Base-by-base conservation (phyloP, 345 rosid genomes). In the Boechera stricta region DNA sequence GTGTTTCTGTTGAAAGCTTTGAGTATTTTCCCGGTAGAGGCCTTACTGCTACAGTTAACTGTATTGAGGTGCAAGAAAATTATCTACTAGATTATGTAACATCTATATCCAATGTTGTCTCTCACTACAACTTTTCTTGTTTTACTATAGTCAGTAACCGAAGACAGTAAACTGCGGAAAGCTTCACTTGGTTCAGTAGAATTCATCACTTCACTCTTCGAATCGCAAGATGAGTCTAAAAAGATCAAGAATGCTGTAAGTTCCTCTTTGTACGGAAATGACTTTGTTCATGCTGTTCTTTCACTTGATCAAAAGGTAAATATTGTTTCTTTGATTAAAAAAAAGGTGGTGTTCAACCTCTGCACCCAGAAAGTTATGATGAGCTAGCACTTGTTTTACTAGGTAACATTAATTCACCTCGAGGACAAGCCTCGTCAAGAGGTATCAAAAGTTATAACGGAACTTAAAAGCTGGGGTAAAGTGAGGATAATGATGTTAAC, bases 121-220 rank as follows among this genome's bases (percentile, higher is more conserved):
- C 67, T 67, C 10, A 56, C 75, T 70, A 74, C 72, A 56, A 32
- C 15, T 33, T 71, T 8, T 57, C 7, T 42, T 69, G 28, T 59
- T 68, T 74, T 79, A 52, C 56, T 81, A 62, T 82, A 93, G 97
- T 78, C 91, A 72, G 89, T 81, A 85, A 74, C 72, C 65, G 80
- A 78, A 84, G 82, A 41, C 32, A 67, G 63, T 59, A 88, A 81
- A 80, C 49, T 65, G 67, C 75, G 85, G 80, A 90, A 85, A 81
- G 97, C 96, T 16, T 88, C 94, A 48, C 96, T 94, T 77, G 97
- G 98, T 66, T 94, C 97, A 4, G 81, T 94, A n/a, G 98, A 94
- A 48, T 94, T 94, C 76, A 86, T 94, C 45, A 87, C 97, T 67
- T 91, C 98, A 36, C 84, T 80, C 56, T 85, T 82, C 56, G 76